Conservation (phyloP, 1,284 basidiomycete species). For the Coriolopsis trogii region DNA sequence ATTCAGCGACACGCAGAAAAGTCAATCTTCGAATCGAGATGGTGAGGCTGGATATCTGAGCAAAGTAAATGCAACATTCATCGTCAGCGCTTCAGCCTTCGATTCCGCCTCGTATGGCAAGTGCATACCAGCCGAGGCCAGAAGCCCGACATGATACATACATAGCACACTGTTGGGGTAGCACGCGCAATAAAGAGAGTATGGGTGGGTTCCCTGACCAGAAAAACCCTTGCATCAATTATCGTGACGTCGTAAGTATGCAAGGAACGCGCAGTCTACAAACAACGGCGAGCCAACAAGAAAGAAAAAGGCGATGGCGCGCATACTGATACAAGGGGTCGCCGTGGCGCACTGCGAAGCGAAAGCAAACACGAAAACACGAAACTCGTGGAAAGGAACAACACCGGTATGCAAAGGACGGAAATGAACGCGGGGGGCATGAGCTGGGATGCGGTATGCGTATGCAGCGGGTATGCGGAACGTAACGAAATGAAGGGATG, state of each 20-base stretch:
- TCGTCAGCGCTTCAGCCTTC: no score
- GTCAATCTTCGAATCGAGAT: no score
- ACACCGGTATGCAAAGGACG: slow-evolving; percentile 18
- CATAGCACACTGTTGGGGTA: no score
- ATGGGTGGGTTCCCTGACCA: slow-evolving; percentile 20
- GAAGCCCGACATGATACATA: no score
- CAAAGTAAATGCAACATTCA: no score
- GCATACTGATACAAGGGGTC: slow-evolving; percentile 22
- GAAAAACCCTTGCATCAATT: slow-evolving; percentile 22
- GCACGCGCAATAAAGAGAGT: neutral
- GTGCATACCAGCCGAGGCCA: no score
- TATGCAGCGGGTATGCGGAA: slow-evolving; percentile 1
- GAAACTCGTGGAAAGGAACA: slow-evolving; percentile 13
- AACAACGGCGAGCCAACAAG: no score
- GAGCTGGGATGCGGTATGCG: slow-evolving; percentile 6
- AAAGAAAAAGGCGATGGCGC: no score
- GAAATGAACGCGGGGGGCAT: slow-evolving; percentile 1
- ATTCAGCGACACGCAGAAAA: no score
- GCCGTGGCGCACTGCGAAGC: slow-evolving; percentile 26
- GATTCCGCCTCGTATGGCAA: no score
- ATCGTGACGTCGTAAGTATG: slow-evolving; percentile 12
- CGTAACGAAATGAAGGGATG: slow-evolving; percentile 12
- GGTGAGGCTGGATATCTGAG: no score
- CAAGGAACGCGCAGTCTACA: slow-evolving; percentile 7
- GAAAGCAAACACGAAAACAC: slow-evolving; percentile 24